phyloP scores from a whole-genome alignment of 1,284 basidiomycete species.

The Inonotus obliquus region DNA sequence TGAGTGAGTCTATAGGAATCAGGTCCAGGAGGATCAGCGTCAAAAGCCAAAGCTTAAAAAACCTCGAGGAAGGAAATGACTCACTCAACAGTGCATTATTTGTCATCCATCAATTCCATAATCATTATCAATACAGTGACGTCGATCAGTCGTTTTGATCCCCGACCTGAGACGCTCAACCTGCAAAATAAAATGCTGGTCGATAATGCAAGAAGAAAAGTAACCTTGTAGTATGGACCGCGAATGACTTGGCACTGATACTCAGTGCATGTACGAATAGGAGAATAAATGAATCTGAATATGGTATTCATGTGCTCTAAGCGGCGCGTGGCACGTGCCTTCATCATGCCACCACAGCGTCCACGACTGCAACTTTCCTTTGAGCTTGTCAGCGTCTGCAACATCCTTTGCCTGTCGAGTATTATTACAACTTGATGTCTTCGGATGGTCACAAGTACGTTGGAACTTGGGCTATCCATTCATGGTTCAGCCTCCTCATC shows the following conservation, averaged over 20 bases:
- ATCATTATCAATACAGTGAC: neutral
- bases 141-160: neutral
- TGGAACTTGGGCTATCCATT: neutral
- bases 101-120: neutral
- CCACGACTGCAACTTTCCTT: too few relatives aligned
- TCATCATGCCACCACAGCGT: too few relatives aligned
- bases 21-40: neutral
- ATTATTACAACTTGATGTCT: constrained; percentile 11
- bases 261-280: too few relatives aligned
- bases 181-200: too few relatives aligned
- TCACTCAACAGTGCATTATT: neutral
- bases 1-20: neutral
- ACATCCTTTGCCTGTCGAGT: neutral
- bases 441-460: constrained; percentile 16
- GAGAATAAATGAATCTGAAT: too few relatives aligned
- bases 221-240: too few relatives aligned
- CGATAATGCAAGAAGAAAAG: too few relatives aligned
- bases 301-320: too few relatives aligned
- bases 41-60: neutral
- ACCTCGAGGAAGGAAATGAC: neutral
- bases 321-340: neutral
- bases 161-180: too few relatives aligned
- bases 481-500: too few relatives aligned
- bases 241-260: too few relatives aligned
- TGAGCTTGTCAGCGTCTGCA: neutral